Percentiles rank a stretch among this genome's conserved stretches.
These are phyloP conservation scores for Cymbomonas tetramitiformis DNA, from an alignment of 139 green algal species.

Conservation along the genomic window DNA sequence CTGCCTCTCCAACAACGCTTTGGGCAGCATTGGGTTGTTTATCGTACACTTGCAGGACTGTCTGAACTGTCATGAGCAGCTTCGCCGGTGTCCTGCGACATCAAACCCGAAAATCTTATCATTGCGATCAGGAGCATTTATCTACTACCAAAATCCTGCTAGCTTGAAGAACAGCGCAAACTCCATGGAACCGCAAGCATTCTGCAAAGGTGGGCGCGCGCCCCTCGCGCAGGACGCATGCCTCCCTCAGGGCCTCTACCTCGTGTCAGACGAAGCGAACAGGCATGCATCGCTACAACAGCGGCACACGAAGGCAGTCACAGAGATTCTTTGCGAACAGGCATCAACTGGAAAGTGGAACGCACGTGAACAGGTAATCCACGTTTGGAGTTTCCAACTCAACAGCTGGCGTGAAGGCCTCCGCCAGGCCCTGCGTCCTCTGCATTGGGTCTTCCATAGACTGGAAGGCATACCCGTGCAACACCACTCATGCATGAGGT, in stretches of 20 bases:
- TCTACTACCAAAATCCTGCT: no score
- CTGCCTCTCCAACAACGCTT: conserved; percentile 38
- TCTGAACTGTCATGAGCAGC: conserved; percentile 36
- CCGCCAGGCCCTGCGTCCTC: conserved; percentile 26
- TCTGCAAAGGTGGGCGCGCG: no score
- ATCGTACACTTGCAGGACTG: conserved; percentile 44
- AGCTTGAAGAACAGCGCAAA: no score
- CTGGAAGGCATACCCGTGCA: no score
- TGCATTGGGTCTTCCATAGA: conserved; percentile 26
- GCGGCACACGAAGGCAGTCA: no score
- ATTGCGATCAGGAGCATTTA: not conserved
- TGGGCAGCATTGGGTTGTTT: conserved; percentile 2
- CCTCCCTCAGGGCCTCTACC: no score
- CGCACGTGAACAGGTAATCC: conserved; percentile 3
- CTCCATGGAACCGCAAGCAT: no score
- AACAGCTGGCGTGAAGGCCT: conserved; percentile 42
- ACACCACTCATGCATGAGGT: not conserved
- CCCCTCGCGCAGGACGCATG: no score
- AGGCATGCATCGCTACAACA: no score
- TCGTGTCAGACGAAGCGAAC: no score
- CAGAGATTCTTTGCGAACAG: not conserved
- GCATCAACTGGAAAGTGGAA: not conserved
- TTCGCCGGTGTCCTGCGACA: conserved; percentile 13
- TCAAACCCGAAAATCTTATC: not conserved
- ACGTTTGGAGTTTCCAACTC: conserved; percentile 2